Conservation (phyloP, 768 basidiomycete species). For the Dentipellis sp. region DNA sequence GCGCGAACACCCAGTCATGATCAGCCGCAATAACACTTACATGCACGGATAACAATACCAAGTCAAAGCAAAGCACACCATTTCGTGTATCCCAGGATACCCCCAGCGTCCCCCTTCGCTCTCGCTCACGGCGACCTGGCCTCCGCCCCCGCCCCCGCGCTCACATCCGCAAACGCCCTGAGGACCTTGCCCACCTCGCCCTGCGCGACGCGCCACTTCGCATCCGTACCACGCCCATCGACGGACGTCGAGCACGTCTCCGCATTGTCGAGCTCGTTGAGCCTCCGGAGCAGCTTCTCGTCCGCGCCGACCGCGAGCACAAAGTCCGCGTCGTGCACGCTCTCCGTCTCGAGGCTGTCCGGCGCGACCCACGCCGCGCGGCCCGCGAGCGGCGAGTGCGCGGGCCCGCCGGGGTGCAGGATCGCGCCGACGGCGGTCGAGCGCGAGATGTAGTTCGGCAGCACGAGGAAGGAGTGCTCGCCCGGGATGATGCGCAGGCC, state of each 20-base stretch:
- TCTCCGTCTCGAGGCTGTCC: constrained; percentile 24
- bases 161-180: constrained; percentile 21
- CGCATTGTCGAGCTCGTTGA: constrained; percentile 65
- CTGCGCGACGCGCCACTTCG: constrained; percentile 50
- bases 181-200: constrained; percentile 28
- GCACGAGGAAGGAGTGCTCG: constrained; percentile 68
- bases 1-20: no score
- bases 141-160: no score
- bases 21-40: no score
- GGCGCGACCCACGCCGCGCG: constrained; percentile 34
- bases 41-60: no score
- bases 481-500: constrained; percentile 80
- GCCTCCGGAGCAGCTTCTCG: constrained; percentile 65
- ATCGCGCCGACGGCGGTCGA: constrained; percentile 81
- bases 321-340: constrained; percentile 39
- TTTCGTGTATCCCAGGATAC: no score
- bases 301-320: constrained; percentile 63
- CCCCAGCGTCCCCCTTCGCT: no score
- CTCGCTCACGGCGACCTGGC: no score
- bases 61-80: no score
- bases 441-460: constrained; percentile 76
- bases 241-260: constrained; percentile 64
- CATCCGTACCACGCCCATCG: constrained; percentile 65
- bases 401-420: constrained; percentile 51
- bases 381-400: constrained; percentile 27